phyloP scores from a whole-genome alignment of 176 grass and related monocot species.

The Ensete glaucum region DNA sequence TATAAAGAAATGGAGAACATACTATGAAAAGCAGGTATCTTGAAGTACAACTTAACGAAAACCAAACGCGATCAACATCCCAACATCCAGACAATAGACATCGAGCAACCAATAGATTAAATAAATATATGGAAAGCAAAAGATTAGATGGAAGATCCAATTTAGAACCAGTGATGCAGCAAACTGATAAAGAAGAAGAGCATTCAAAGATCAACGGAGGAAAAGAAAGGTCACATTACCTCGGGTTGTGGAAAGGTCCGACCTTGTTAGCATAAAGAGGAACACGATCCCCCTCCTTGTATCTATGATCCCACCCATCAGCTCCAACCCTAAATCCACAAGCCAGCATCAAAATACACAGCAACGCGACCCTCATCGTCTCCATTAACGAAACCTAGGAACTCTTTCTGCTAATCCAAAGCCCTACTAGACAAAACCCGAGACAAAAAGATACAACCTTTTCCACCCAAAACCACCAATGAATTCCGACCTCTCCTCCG shows the following conservation, averaged over 20 bases:
- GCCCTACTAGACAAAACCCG: neutral
- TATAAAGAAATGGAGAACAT: too few relatives aligned
- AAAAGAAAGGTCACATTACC: conserved; percentile 29
- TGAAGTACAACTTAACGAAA: too few relatives aligned
- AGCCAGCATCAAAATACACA: conserved; percentile 43
- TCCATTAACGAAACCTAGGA: conserved; percentile 4
- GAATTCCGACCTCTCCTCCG: neutral
- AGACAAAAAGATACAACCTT: neutral
- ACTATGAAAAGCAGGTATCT: too few relatives aligned
- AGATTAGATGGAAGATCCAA: too few relatives aligned
- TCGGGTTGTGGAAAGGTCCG: conserved; percentile 91
- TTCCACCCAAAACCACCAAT: neutral
- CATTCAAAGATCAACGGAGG: neutral
- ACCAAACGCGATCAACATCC: too few relatives aligned
- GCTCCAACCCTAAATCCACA: conserved; percentile 39
- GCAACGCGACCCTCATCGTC: neutral
- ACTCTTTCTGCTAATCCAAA: neutral
- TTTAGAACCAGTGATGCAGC: too few relatives aligned
- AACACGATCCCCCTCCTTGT: conserved; percentile 70
- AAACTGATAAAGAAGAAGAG: neutral
- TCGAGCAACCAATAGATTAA: too few relatives aligned
- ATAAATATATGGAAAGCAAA: too few relatives aligned
- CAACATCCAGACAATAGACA: too few relatives aligned
- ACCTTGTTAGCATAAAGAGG: conserved; percentile 91
- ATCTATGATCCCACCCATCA: conserved; percentile 63